These are phyloP conservation scores for Clonostachys solani DNA, from an alignment of 2,329 filamentous ascomycete species.

Conservation along the genomic window DNA sequence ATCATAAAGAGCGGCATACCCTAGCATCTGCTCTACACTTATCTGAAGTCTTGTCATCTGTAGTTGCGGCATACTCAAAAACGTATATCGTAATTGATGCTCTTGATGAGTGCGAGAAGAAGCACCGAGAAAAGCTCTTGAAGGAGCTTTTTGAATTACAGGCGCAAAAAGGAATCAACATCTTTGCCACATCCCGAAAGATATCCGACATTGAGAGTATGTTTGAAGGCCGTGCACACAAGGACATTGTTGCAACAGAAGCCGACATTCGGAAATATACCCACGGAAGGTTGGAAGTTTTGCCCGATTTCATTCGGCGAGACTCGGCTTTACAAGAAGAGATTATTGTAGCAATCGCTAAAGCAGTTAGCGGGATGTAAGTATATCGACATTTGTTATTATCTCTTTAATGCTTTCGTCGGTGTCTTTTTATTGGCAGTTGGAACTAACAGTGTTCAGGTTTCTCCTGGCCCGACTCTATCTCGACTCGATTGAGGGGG, in stretches of 20 bases:
- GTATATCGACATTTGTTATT: neutral
- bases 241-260: slow-evolving; percentile 5
- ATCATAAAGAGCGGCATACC: slow-evolving; percentile 7
- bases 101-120: slow-evolving; percentile 13
- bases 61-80: neutral
- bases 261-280: slow-evolving; percentile 6
- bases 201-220: slow-evolving; percentile 4
- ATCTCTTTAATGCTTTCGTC: neutral
- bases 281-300: neutral
- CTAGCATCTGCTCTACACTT: neutral
- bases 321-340: slow-evolving; percentile 5
- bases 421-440: no score
- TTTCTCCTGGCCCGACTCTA: slow-evolving; percentile 11
- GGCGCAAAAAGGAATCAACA: neutral
- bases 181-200: slow-evolving; percentile 9
- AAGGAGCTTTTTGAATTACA: slow-evolving; percentile 1
- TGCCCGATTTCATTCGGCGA: slow-evolving; percentile 1
- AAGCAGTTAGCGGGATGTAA: slow-evolving; percentile 2
- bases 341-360: slow-evolving; percentile 3
- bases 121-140: neutral
- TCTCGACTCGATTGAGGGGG: slow-evolving; percentile 9
- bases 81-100: slow-evolving; percentile 13
- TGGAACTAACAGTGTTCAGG: neutral
- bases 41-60: neutral
- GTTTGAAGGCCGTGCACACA: neutral